A percentile compares a stretch with the other conserved stretches of the same genome.
Conservation (phyloP, 768 basidiomycete genomes). For the Termitomyces sp. region DNA sequence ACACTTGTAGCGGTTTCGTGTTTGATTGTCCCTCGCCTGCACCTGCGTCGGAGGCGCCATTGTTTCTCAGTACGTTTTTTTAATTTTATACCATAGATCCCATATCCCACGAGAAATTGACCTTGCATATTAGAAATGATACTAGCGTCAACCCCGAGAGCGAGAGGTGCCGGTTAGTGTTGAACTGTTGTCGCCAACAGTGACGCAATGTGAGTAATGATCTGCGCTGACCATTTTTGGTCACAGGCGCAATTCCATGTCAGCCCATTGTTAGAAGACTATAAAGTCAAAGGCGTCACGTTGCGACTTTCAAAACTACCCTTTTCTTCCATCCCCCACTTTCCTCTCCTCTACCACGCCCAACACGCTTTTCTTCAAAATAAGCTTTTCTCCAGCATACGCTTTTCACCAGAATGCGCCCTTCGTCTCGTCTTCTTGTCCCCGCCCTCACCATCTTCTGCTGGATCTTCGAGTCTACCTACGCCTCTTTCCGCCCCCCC, state of each 20-base stretch:
- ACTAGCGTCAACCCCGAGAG: too few species aligned
- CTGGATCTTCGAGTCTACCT: constrained; percentile 11
- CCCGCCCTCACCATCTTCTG: constrained; percentile 11
- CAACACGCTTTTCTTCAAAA: neutral
- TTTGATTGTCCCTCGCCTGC: too few species aligned
- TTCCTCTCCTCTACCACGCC: neutral
- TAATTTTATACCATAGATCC: too few species aligned
- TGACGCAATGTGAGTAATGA: neutral
- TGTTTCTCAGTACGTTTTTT: too few species aligned
- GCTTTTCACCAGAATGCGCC: constrained; percentile 10
- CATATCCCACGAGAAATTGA: too few species aligned
- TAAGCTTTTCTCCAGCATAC: neutral
- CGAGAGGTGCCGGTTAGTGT: too few species aligned
- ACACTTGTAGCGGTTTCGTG: too few species aligned
- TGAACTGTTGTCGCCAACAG: neutral
- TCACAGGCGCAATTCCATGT: neutral
- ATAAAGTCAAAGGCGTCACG: too few species aligned
- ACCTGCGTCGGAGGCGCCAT: too few species aligned
- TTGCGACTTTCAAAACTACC: too few species aligned
- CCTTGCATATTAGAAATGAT: too few species aligned
- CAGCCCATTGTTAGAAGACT: too few species aligned
- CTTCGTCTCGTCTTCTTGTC: constrained; percentile 11
- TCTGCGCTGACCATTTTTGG: neutral
- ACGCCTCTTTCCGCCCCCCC: constrained; percentile 1
- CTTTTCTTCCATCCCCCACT: neutral